Base-by-base conservation (phyloP, 371 early-diverging fungal species). In the Rhizopus delemar region DNA sequence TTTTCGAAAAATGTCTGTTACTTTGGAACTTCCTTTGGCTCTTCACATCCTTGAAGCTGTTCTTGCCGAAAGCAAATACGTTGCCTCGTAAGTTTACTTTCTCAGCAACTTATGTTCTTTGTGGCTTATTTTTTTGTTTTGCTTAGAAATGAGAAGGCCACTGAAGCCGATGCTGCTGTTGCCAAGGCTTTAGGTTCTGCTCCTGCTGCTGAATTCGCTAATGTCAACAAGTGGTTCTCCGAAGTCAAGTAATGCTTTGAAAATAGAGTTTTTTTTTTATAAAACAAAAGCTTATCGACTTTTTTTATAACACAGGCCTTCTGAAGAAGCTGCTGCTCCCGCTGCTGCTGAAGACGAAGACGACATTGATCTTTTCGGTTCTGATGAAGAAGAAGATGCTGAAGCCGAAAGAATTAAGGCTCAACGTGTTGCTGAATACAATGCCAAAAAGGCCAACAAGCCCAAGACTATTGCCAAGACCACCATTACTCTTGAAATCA, bases 341-440 rank as follows among this genome's bases (percentile, higher is more conserved):
- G 82, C 86, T 56, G 82, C 80, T 34, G 90, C 74, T 33, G 89
- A 88, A 60, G 96, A 92, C 49, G 97, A 96, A 39, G 93, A 95
- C 53, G 96, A 96, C 70, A 86, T 95, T 61, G 97, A 96, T 79
- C 90, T 97, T 58, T 97, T 97, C 76, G 97, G 92, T 66, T 93
- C 94, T 62, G 96, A 96, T 66, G 93, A 93, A 46, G 83, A 83
- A 46, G 96, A 91, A 80, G 93, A 84, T 63, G 97, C 93, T 82
- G 94, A 89, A 77, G 93, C 91, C 59, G 96, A 95, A 78, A 85
- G 80, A 70, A 41, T 93, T 75, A 94, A 93, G 80, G 89, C 83
- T 57, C 79, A 91, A 81, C 90, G 96, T 76, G 78, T 97, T 61
- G 93, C 89, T 63, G 97, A 89, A 78, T 97, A 97, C 88, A 75